Conservation (phyloP, 2,329 filamentous ascomycete species). For the Aspergillus aculeatus region DNA sequence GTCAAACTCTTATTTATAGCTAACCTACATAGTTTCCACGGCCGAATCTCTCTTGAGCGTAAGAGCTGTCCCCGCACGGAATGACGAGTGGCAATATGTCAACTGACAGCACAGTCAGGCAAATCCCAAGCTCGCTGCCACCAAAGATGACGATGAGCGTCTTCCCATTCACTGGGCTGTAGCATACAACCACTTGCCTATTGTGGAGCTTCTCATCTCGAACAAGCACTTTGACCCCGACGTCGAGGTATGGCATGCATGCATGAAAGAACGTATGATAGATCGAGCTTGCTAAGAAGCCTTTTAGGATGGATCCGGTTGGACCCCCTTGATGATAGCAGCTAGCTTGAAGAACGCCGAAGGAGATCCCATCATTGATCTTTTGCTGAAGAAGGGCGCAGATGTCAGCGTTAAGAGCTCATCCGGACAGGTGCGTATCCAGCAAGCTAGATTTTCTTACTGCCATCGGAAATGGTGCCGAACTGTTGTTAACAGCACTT, state of each 20-base stretch:
- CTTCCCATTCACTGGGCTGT: constrained; percentile 92
- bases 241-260: constrained; percentile 59
- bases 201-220: constrained; percentile 70
- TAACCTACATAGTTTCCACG: constrained; percentile 55
- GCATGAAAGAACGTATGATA: no score
- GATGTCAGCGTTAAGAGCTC: constrained; percentile 46
- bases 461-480: background rate
- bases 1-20: constrained; percentile 13
- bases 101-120: constrained; percentile 49
- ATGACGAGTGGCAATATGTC: background rate
- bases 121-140: constrained; percentile 73
- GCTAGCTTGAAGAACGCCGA: constrained; percentile 47
- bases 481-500: background rate
- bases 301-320: constrained; percentile 48
- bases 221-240: constrained; percentile 78
- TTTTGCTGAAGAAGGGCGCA: constrained; percentile 48
- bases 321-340: constrained; percentile 53
- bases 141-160: constrained; percentile 80
- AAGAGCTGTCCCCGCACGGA: constrained; percentile 30
- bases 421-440: constrained; percentile 40
- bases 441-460: background rate
- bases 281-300: background rate
- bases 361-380: constrained; percentile 46
- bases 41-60: constrained; percentile 75
- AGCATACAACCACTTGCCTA: constrained; percentile 74